phyloP scores from a whole-genome alignment of 106 monocot genomes.

The Vanilla planifolia region DNA sequence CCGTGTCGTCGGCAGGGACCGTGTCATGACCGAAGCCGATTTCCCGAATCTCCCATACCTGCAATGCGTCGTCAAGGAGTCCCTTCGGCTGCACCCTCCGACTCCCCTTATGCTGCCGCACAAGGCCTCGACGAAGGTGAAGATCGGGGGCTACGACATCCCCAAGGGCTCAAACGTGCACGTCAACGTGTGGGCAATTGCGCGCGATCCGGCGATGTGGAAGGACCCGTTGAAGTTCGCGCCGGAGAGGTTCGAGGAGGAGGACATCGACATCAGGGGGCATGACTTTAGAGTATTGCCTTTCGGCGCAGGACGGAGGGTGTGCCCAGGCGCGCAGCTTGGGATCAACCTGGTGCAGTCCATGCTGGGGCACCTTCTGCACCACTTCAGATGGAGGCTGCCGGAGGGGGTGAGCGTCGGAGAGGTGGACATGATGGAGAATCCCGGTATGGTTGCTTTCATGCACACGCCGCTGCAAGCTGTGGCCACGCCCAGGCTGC shows the following conservation, averaged over 20 bases:
- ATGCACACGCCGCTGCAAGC: conserved; percentile 66
- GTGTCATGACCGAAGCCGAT: conserved; percentile 65
- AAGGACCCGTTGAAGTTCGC: conserved; percentile 58
- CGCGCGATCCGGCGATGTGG: conserved; percentile 71
- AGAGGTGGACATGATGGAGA: conserved; percentile 71
- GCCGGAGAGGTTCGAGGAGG: conserved; percentile 78
- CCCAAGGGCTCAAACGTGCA: conserved; percentile 73
- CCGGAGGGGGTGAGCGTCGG: conserved; percentile 49
- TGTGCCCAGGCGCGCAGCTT: conserved; percentile 87
- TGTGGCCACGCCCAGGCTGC: conserved; percentile 60
- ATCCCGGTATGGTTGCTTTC: conserved; percentile 81
- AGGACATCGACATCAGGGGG: conserved; percentile 83
- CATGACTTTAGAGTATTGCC: conserved; percentile 79
- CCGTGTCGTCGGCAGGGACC: conserved; percentile 52
- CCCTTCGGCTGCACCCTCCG: conserved; percentile 86
- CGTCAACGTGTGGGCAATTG: conserved; percentile 92
- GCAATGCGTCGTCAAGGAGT: conserved; percentile 71
- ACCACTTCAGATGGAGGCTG: conserved; percentile 75
- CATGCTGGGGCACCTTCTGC: conserved; percentile 86
- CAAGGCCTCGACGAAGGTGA: conserved; percentile 51
- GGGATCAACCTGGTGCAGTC: conserved; percentile 79
- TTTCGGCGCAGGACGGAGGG: conserved; percentile 81
- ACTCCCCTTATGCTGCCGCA: conserved; percentile 96
- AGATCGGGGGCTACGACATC: conserved; percentile 73
- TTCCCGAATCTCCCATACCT: conserved; percentile 80